Evolutionary conservation across 192 early-diverging fungal genomes (phyloP).

Genomic region (Nowakowskiella sp.): DNA sequence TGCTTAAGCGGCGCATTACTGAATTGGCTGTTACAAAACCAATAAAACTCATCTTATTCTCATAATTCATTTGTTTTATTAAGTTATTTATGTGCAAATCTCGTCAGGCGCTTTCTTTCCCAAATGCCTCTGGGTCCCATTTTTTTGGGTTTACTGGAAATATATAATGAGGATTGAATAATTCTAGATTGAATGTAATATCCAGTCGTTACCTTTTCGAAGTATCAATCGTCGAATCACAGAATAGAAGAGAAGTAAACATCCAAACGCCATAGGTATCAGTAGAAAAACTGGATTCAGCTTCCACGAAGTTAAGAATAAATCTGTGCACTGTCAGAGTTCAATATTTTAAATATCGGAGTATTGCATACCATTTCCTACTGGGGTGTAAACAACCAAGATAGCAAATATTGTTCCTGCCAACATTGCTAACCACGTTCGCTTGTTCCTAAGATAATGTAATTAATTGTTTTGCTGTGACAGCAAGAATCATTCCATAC

Average conservation of each 20-base stretch:
- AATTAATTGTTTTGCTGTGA: not conserved
- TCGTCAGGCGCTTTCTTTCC: no score
- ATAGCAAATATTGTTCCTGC: conserved; percentile 18
- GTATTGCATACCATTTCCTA: conserved; percentile 30
- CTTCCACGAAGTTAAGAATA: conserved; percentile 67
- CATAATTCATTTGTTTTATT: no score
- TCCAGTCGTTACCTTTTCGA: conserved; percentile 39
- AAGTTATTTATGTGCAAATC: no score
- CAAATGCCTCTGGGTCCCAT: no score
- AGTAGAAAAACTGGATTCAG: conserved; percentile 69
- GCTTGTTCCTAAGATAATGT: conserved; percentile 13
- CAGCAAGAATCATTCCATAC: conserved; percentile 35
- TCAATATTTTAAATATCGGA: conserved; percentile 5
- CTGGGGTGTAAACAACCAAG: conserved; percentile 43
- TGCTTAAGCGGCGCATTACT: not conserved
- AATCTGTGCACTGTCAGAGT: conserved; percentile 17
- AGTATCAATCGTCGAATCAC: conserved; percentile 48
- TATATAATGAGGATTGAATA: no score
- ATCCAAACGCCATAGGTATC: conserved; percentile 72
- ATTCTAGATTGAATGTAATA: no score
- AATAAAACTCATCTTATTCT: no score
- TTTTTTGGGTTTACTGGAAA: no score
- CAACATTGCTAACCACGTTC: conserved; percentile 18
- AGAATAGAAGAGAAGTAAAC: conserved; percentile 61
- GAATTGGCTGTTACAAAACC: no score